Conservation (phyloP, 75 land plant genomes). For the Selaginella tamariscina region DNA sequence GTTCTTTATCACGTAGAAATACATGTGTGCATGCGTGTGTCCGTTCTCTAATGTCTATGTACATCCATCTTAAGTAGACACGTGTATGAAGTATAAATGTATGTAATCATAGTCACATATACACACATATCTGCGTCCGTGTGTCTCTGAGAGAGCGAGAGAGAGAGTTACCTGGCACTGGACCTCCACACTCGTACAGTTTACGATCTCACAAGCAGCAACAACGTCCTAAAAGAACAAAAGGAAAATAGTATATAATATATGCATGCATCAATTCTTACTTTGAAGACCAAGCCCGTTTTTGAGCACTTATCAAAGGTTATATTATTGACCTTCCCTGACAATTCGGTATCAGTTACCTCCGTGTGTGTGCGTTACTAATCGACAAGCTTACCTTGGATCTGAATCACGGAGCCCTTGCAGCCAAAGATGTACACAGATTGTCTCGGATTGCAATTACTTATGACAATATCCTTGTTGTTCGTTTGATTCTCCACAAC, state of each 20-base stretch:
- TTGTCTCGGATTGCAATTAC: conserved; percentile 77
- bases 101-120: no score
- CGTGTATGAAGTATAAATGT: no score
- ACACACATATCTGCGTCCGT: no score
- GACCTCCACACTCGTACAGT: conserved; percentile 86
- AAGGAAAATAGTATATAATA: background rate
- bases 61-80: no score
- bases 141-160: conserved; percentile 2
- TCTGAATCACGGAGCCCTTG: conserved; percentile 80
- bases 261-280: conserved; percentile 11
- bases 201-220: conserved; percentile 94
- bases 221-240: conserved; percentile 68
- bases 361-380: no score
- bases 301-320: conserved; percentile 91
- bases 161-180: conserved; percentile 69
- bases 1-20: no score
- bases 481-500: conserved; percentile 76
- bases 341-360: background rate
- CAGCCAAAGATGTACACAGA: conserved; percentile 92
- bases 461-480: conserved; percentile 52
- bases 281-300: conserved; percentile 79
- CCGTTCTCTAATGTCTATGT: no score
- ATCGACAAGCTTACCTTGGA: conserved; percentile 44
- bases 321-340: conserved; percentile 96
- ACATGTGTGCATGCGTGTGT: no score